Percentiles rank a stretch among this genome's conserved stretches.
These are phyloP conservation scores for Casuarina glauca DNA, from an alignment of 306 rosid species.

Conservation along the genomic window DNA sequence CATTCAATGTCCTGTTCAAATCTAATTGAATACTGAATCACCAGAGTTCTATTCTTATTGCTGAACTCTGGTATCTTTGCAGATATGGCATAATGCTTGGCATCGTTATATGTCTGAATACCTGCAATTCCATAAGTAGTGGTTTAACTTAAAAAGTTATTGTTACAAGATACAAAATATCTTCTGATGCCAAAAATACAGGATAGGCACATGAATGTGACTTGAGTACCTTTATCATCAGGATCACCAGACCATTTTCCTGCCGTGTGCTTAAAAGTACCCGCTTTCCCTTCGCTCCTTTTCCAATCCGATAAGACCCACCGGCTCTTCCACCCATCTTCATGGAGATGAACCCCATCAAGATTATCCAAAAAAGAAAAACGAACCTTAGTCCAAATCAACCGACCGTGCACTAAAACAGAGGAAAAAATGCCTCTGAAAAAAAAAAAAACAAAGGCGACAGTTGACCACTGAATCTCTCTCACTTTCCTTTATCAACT, in stretches of 20 bases:
- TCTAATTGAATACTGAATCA: slow-evolving; percentile 81
- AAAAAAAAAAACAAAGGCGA: background rate
- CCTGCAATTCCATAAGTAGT: slow-evolving; percentile 47
- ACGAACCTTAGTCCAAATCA: slow-evolving; percentile 1
- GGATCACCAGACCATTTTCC: slow-evolving; percentile 83
- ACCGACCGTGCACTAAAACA: background rate
- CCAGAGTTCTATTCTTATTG: slow-evolving; percentile 76
- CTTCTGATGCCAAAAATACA: background rate
- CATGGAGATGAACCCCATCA: slow-evolving; percentile 11
- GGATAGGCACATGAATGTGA: background rate
- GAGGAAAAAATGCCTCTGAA: background rate
- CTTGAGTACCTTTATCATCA: slow-evolving; percentile 61
- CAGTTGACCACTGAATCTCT: background rate
- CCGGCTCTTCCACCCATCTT: slow-evolving; percentile 78
- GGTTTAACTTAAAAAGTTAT: background rate
- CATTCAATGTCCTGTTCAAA: slow-evolving; percentile 98
- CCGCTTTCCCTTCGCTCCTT: slow-evolving; percentile 81
- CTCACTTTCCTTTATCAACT: background rate
- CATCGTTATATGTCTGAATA: slow-evolving; percentile 82
- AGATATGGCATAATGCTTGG: slow-evolving; percentile 87
- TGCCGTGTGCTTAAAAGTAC: slow-evolving; percentile 68
- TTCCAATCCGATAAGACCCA: slow-evolving; percentile 86
- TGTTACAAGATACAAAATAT: background rate
- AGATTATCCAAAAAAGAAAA: background rate
- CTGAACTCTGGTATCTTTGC: slow-evolving; percentile 79